These are phyloP conservation scores for Mortierella polycephala DNA, from an alignment of 371 early-diverging fungal species.

Conservation along the genomic window DNA sequence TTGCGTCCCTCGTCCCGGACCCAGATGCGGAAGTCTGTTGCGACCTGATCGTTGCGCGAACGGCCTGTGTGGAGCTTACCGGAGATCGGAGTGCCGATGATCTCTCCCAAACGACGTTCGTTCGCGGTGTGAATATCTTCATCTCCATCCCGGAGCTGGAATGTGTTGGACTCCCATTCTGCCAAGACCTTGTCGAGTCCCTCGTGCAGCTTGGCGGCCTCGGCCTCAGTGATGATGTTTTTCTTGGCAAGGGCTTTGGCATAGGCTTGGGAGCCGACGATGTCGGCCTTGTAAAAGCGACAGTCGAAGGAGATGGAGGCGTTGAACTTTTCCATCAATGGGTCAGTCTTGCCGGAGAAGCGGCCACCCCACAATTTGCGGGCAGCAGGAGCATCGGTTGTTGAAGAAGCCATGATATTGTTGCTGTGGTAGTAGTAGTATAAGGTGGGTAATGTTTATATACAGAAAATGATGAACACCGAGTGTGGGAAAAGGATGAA, in stretches of 20 bases:
- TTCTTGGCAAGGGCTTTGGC: constrained; percentile 83
- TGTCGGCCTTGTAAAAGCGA: constrained; percentile 91
- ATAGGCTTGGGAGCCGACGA: constrained; percentile 91
- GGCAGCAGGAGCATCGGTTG: constrained; percentile 26
- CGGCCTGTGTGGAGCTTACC: constrained; percentile 98
- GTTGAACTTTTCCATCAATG: constrained; percentile 96
- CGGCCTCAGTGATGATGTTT: constrained; percentile 81
- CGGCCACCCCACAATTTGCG: constrained; percentile 88
- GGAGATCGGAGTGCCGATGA: constrained; percentile 87
- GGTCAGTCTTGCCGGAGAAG: constrained; percentile 91
- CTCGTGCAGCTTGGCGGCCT: constrained; percentile 73
- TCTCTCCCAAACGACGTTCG: constrained; percentile 93
- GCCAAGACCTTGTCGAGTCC: constrained; percentile 81
- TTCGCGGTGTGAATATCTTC: constrained; percentile 99
- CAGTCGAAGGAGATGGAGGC: constrained; percentile 94
- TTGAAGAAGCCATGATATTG: constrained; percentile 13
- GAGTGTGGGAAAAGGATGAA: not conserved
- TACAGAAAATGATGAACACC: not conserved
- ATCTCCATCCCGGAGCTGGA: constrained; percentile 83
- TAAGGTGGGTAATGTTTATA: not conserved
- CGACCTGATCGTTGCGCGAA: constrained; percentile 95
- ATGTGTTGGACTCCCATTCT: constrained; percentile 87
- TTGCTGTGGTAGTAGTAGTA: not conserved
- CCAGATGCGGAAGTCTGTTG: constrained; percentile 98
- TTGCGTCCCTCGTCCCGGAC: constrained; percentile 80